Evolutionary conservation across 129 eudicot species (phyloP).

Genomic region (Helianthus annuus): HanXRQr2.0-SUNRISE NC_035438.2:32434781-32435280

Average conservation of each 20-base stretch:
- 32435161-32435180: slow-evolving; percentile 92
- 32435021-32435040: slow-evolving; percentile 98
- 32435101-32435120: slow-evolving; percentile 26
- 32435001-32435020: not conserved
- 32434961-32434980: not conserved
- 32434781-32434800: slow-evolving; percentile 49
- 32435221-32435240: not conserved
- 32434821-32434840: slow-evolving; percentile 82
- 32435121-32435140: slow-evolving; percentile 35
- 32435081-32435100: not conserved
- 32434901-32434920: slow-evolving; percentile 91
- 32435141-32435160: slow-evolving; percentile 87
- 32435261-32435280: not conserved
- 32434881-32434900: slow-evolving; percentile 83
- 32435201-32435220: slow-evolving; percentile 75
- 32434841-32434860: slow-evolving; percentile 90
- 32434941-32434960: slow-evolving; percentile 66
- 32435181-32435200: slow-evolving; percentile 90
- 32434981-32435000: slow-evolving; percentile 20
- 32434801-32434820: slow-evolving; percentile 81
- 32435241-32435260: not conserved
- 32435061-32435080: slow-evolving; percentile 9
- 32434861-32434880: slow-evolving; percentile 98
- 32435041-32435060: slow-evolving; percentile 51
- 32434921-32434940: slow-evolving; percentile 73